Base-by-base conservation (phyloP, 352 stramenopile genomes). In the Blastocystis sp. region DNA sequence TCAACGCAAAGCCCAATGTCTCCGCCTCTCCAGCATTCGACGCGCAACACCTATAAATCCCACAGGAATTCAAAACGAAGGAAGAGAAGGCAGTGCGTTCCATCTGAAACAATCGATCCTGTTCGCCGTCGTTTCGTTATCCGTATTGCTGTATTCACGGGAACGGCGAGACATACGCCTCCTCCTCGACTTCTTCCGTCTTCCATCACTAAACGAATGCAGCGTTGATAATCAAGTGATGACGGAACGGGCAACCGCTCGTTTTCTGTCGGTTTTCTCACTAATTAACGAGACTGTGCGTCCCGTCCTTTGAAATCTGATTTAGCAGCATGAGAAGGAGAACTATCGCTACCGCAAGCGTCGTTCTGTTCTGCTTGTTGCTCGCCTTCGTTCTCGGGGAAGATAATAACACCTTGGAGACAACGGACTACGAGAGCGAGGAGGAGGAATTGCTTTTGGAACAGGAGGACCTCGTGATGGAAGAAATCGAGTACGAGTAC, bases 401-500 rank as follows among this genome's bases (percentile, higher is more conserved):
- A 9, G 7, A 41, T 48, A 41, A 52, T 28, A 28, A 9, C 40
- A 79, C 56, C 19, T 43, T 52, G 41, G 14, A 41, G 43, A 79
- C 62, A 43, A 61, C 62, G 14, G 69, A 79, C 48, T 61, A 62
- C 43, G 69, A 79, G 28, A 79, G 2, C 17, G 28, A n/a, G 17
- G 48, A 79, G 56, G 69, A 79, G 1, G 40, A 48, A 14, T n/a
- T 41, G n/a, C 48, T 38, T 23, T 14, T 65, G 4, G 60, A 79
- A 34, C 40, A 61, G 60, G 52, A 60, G 19, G 69, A 79, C 41
- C 43, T 79, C 41, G 43, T 41, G 23, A 41, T 79, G n/a, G 69
- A 79, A 21, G 69, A 79, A 38, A 43, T 43, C 48, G 43, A 79
- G 69, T 79, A 79, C 56, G 69, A 79, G 28, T 79, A 79, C 56